Evolutionary conservation across 2,329 filamentous ascomycete genomes (phyloP), one percentile per base, ranked within the genome.

Genomic region (Phaeoacremonium minimum): DNA sequence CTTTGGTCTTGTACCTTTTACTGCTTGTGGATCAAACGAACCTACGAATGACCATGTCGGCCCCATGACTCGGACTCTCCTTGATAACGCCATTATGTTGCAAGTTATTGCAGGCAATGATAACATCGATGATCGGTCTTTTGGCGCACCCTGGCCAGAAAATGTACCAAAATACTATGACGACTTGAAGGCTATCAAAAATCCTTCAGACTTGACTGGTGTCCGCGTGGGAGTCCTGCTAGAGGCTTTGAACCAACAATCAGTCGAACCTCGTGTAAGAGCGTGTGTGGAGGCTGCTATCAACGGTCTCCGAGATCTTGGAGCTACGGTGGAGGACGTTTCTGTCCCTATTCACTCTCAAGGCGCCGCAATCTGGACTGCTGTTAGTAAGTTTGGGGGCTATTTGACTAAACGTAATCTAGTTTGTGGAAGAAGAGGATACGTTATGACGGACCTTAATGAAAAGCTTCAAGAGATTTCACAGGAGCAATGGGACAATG

Each of bases 51-150:
- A 61, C 37, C 52, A 57, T 14, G 48, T 41, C 6, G 57, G 57
- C 0, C 57, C 57, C 4, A 55, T 61, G 44, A 37, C 57, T 3
- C 41, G 19, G 20, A 53, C 43, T 4, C 49, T 50, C 7, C 40
- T 46, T 12, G 56, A 60, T 17, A 50, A 46, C 19, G 57, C 57
- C 6, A 30, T 48, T 11, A 48, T 59, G 11, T 51, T 61, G 2
- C 48, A 57, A 30, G 55, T 42, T 6, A 49, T 61, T 28, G 53
- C 55, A 1, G 57, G 57, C 4, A 43, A 44, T 1, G 55, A 61
- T 18, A 53, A 52, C 5, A 50, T 56, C 39, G 57, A 61, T 33
- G 57, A 61, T 30, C 47, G 57, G 5, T 52, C 55, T 35, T 45
- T 47, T 6, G 45, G 42, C 15, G 40, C 37, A 15, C 49, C 50